phyloP scores from a whole-genome alignment of 257 asterid genomes.

The Capsicum baccatum region DNA sequence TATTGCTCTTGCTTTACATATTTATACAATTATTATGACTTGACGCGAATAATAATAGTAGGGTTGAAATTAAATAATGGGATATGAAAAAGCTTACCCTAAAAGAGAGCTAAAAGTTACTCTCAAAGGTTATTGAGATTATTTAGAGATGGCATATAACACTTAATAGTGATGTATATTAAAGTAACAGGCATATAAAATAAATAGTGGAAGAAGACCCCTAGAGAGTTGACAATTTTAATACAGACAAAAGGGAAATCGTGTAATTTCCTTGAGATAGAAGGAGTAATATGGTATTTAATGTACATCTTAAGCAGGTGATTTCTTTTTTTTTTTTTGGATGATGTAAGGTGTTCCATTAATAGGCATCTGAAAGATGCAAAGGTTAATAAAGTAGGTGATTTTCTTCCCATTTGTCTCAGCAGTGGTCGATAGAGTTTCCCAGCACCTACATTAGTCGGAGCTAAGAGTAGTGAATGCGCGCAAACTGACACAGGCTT shows the following conservation, averaged over 20 bases:
- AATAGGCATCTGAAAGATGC: slow-evolving; percentile 19
- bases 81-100: neutral
- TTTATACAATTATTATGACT: neutral
- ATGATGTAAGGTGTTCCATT: neutral
- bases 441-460: neutral
- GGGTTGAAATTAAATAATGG: neutral
- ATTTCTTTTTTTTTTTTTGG: too few relatives aligned
- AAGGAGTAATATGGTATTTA: neutral
- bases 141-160: slow-evolving; percentile 13
- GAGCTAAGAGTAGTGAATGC: neutral
- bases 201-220: neutral
- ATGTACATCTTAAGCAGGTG: neutral
- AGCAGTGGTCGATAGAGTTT: neutral
- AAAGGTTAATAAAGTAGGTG: neutral
- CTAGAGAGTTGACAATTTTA: slow-evolving; percentile 1
- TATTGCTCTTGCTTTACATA: neutral
- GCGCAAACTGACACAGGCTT: neutral
- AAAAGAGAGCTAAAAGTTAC: neutral
- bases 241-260: neutral
- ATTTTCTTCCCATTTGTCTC: neutral
- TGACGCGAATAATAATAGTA: neutral
- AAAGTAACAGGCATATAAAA: neutral
- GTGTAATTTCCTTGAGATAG: neutral
- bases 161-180: neutral
- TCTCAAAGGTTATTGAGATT: neutral